Conservation (phyloP, 164 flowering plant genomes). For the Vitis cinerea region DNA sequence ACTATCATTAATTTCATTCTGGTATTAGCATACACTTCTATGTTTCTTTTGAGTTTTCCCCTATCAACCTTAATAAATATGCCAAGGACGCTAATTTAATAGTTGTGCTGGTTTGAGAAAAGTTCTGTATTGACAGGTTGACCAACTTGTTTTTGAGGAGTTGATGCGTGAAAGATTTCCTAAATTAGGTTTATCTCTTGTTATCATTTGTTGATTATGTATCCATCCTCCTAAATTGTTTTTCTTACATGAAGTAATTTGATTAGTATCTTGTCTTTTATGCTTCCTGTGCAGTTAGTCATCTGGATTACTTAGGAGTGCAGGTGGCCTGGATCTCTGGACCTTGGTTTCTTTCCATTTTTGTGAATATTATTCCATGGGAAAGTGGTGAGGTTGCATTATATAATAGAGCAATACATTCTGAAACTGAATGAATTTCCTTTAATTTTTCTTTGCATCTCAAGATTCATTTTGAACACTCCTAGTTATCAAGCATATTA, state of each 20-base stretch:
- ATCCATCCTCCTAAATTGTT: neutral
- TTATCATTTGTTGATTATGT: neutral
- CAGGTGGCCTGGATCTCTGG: conserved; percentile 95
- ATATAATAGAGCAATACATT: conserved; percentile 7
- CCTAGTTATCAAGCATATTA: neutral
- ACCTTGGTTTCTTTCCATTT: conserved; percentile 98
- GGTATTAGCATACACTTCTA: neutral
- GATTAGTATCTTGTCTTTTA: neutral
- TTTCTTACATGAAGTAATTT: neutral
- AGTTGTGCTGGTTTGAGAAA: neutral
- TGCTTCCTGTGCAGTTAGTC: conserved; percentile 78
- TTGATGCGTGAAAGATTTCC: conserved; percentile 86
- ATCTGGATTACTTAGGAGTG: conserved; percentile 94
- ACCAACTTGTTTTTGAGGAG: conserved; percentile 97
- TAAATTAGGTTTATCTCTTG: conserved; percentile 61
- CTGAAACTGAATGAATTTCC: neutral
- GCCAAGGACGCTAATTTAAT: neutral
- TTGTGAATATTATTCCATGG: conserved; percentile 98
- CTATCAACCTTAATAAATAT: neutral
- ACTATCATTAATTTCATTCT: neutral
- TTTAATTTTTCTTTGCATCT: neutral
- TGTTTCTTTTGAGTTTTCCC: neutral
- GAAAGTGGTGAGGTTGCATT: conserved; percentile 72
- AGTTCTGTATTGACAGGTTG: conserved; percentile 55
- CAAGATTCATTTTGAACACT: neutral